These are phyloP conservation scores for Plasmodium coatneyi DNA, from an alignment of 169 alveolate species.

Conservation along the genomic window DNA sequence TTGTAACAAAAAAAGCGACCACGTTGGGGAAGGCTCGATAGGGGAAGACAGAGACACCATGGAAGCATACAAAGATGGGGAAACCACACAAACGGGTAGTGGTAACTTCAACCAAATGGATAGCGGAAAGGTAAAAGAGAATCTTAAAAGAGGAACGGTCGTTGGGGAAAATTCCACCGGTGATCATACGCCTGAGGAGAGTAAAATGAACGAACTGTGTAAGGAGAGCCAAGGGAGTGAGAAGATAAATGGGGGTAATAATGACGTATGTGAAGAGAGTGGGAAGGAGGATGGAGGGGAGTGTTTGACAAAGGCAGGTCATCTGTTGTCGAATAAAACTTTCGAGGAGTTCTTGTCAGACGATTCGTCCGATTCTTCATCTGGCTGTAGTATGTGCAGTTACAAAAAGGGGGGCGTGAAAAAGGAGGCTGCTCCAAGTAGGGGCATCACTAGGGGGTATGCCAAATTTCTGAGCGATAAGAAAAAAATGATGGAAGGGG, in stretches of 20 bases:
- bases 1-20: constrained; percentile 22
- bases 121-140: neutral
- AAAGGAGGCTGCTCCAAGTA: neutral
- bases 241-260: neutral
- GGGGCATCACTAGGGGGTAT: constrained; percentile 33
- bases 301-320: neutral
- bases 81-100: neutral
- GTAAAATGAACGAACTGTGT: neutral
- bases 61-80: neutral
- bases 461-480: constrained; percentile 12
- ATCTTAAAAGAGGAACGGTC: neutral
- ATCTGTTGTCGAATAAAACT: neutral
- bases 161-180: neutral
- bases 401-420: neutral
- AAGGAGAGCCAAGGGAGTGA: neutral
- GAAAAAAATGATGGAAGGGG: neutral
- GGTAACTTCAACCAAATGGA: neutral
- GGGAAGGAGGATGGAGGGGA: neutral
- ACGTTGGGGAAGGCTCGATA: neutral
- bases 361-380: neutral
- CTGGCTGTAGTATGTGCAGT: constrained; percentile 31
- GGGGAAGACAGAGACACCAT: neutral
- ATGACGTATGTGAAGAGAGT: neutral
- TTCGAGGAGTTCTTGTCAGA: neutral
- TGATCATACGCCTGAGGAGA: neutral